phyloP scores from a whole-genome alignment of 345 rosid genomes.

The Toxicodendron radicans region DNA sequence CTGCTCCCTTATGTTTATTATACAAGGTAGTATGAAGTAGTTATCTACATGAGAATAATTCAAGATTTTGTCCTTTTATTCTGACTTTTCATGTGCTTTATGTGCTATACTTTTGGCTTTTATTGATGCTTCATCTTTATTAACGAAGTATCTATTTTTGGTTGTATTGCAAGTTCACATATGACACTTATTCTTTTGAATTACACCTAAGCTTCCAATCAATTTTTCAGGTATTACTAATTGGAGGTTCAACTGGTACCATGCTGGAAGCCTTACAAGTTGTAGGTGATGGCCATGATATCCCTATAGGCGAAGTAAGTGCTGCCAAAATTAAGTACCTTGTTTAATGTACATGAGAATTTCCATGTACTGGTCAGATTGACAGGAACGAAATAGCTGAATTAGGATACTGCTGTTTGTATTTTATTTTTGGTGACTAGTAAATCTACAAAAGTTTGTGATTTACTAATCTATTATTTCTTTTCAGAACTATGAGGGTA shows the following conservation, averaged over 20 bases:
- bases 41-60: neutral
- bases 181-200: conserved; percentile 5
- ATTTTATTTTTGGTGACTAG: neutral
- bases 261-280: conserved; percentile 96
- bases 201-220: conserved; percentile 8
- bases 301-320: conserved; percentile 74
- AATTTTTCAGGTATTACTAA: conserved; percentile 67
- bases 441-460: neutral
- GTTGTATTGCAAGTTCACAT: conserved; percentile 13
- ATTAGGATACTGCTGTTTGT: neutral
- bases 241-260: conserved; percentile 98
- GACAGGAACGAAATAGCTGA: neutral
- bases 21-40: neutral
- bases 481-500: conserved; percentile 58
- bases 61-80: neutral
- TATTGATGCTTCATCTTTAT: neutral
- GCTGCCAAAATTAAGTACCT: neutral
- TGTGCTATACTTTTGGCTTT: too few relatives aligned
- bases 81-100: neutral
- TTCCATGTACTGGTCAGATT: neutral
- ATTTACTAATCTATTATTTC: neutral
- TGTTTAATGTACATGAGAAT: neutral
- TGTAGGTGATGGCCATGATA: conserved; percentile 74
- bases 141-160: neutral
- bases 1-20: neutral